phyloP scores from a whole-genome alignment of 768 basidiomycete genomes.

The Pleurotus tuoliensis region DNA sequence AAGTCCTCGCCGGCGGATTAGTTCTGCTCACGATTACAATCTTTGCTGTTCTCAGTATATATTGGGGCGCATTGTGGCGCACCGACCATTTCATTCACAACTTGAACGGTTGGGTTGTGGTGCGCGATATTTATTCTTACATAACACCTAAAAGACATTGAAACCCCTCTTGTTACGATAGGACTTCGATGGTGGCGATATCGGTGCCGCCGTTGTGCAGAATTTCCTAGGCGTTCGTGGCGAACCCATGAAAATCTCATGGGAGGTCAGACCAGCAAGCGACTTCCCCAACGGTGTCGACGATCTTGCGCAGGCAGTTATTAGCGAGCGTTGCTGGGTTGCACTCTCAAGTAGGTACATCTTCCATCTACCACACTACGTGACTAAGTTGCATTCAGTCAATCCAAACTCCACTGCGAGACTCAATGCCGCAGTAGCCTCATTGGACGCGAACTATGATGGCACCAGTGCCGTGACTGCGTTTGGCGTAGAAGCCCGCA shows the following conservation, averaged over 20 bases:
- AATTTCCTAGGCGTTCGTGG: constrained; percentile 27
- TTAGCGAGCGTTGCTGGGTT: constrained; percentile 50
- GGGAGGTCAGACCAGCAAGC: constrained; percentile 37
- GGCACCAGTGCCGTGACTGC: constrained; percentile 46
- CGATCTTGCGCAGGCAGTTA: constrained; percentile 40
- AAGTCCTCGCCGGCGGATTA: constrained; percentile 32
- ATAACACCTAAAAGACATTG: background rate
- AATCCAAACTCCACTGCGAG: constrained; percentile 35
- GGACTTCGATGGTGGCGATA: constrained; percentile 58
- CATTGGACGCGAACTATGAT: constrained; percentile 41
- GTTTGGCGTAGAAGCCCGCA: constrained; percentile 46
- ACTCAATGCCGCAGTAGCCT: constrained; percentile 30
- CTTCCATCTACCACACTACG: background rate
- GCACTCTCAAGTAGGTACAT: constrained; percentile 45
- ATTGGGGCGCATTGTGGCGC: constrained; percentile 50
- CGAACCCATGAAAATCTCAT: constrained; percentile 28
- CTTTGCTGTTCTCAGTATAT: background rate
- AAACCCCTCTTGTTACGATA: constrained; percentile 15
- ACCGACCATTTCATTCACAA: constrained; percentile 29
- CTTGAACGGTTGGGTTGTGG: constrained; percentile 54
- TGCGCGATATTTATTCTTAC: constrained; percentile 22
- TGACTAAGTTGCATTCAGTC: constrained; percentile 24
- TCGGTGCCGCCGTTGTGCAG: constrained; percentile 44
- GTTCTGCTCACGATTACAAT: constrained; percentile 15
- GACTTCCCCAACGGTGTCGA: constrained; percentile 40